Percentiles rank a stretch among this genome's conserved stretches.
These are phyloP conservation scores for Sugiyamaella lignohabitans DNA, from an alignment of 805 yeast genomes.

Conservation along the genomic window DNA sequence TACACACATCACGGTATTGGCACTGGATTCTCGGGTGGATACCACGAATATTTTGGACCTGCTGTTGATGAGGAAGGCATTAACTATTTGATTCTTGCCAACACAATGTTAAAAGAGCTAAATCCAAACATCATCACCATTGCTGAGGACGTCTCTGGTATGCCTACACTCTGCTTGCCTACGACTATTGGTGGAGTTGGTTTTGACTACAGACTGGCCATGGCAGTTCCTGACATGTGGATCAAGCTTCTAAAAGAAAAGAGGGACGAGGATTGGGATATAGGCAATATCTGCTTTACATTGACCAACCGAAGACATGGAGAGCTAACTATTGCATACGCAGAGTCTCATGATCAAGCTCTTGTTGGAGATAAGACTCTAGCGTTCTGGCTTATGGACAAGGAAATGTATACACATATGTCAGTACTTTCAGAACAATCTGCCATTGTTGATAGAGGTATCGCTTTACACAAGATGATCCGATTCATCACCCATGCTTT, in stretches of 20 bases:
- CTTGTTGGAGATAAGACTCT: conserved; percentile 93
- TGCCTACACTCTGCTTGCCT: conserved; percentile 88
- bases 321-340: conserved; percentile 84
- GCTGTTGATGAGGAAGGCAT: conserved; percentile 85
- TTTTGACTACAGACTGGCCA: conserved; percentile 85
- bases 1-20: conserved; percentile 91
- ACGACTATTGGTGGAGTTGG: conserved; percentile 79
- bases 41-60: conserved; percentile 79
- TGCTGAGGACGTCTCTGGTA: conserved; percentile 96
- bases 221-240: conserved; percentile 99
- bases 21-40: conserved; percentile 81
- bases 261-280: conserved; percentile 85
- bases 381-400: conserved; percentile 98
- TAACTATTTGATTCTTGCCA: conserved; percentile 85
- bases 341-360: conserved; percentile 97
- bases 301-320: conserved; percentile 82
- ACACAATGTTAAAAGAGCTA: conserved; percentile 58
- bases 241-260: conserved; percentile 82
- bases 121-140: conserved; percentile 59
- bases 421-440: conserved; percentile 65
- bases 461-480: conserved; percentile 86
- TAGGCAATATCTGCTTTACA: conserved; percentile 71
- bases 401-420: conserved; percentile 97
- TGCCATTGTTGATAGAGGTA: conserved; percentile 78
- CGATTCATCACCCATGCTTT: conserved; percentile 77